These are phyloP conservation scores for Pisolithus thermaeus DNA, from an alignment of 1,284 basidiomycete genomes.

Conservation along the genomic window DNA sequence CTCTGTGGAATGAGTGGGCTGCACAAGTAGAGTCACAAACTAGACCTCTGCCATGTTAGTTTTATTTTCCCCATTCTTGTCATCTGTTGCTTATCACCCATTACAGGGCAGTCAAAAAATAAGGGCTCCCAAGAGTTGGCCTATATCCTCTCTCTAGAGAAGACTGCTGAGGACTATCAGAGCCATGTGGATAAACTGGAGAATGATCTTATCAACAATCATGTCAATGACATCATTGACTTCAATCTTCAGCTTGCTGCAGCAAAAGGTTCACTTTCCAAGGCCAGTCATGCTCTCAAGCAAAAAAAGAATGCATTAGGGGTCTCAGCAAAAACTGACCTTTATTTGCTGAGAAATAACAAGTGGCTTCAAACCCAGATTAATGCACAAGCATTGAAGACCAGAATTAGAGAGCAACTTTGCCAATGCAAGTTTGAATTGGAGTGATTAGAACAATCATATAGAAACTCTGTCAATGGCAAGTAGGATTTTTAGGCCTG, in stretches of 20 bases:
- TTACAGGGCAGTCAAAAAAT: conserved; percentile 4
- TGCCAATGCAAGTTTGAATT: conserved; percentile 21
- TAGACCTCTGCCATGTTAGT: background rate
- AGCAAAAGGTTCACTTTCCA: background rate
- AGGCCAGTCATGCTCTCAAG: background rate
- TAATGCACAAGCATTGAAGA: conserved; percentile 21
- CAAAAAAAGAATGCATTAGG: background rate
- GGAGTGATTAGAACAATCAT: conserved; percentile 16
- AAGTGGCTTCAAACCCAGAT: conserved; percentile 12
- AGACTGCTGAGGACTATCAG: conserved; percentile 11
- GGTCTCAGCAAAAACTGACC: background rate
- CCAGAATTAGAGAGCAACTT: conserved; percentile 15
- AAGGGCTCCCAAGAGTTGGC: conserved; percentile 7
- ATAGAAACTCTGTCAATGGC: conserved; percentile 10
- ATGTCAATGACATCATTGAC: background rate
- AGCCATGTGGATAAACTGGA: background rate
- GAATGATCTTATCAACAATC: background rate
- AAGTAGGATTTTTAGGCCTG: background rate
- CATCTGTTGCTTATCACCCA: background rate
- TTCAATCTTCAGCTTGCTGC: background rate
- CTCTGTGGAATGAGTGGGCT: background rate
- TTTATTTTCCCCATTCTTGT: background rate
- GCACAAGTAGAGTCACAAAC: background rate
- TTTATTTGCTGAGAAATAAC: conserved; percentile 5
- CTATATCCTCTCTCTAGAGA: background rate